Base-by-base conservation (phyloP, 2,329 filamentous ascomycete species). In the Alternaria sp. region DNA sequence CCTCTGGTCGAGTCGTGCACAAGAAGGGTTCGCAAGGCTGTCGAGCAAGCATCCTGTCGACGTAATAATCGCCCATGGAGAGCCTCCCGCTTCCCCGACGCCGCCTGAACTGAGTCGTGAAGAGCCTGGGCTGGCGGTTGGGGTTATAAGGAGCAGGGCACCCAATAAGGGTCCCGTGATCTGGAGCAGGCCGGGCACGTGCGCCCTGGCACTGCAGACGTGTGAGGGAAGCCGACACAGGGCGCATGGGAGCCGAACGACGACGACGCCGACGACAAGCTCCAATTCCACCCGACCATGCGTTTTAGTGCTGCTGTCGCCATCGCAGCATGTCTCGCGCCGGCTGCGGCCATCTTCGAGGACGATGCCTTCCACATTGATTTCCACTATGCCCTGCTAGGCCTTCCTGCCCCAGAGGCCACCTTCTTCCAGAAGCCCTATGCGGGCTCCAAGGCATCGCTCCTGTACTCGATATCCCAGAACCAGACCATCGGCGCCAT, bases 401-500 rank as follows among this genome's bases (percentile, higher is more conserved):
- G 96, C 75, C 83, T 92, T 40, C 93, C 96, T 58, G 91, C 91
- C 78, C 85, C 88, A 78, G 88, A 92, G 67, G 92, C 93, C 65
- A 97, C 95, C 71, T 96, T 98, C 86, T 98, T 98, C 88, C 93
- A 97, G 82, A 91, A 90, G 71, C 95, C 96, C 43, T 87, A 91
- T 74, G 86, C 88, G 66, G 88, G 90, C 70, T 94, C 95, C 66
- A 93, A 92, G 80, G 94, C 94, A 36, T 95, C 92, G 57, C 86
- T 99, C 40, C 86, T 99, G 56, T 99, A 97, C 80, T 96, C 96
- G 0, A 83, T 98, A 47, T 96, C 93, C 67, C 92, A 97, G 61
- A 86, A 93, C 52, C 89, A 90, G 40, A 87, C 97, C 3, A 81
- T 99, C 17, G 96, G 93, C 52, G 95, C 95, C 1, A 86, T 98